A percentile compares a stretch with the other conserved stretches of the same genome.
phyloP scores from a whole-genome alignment of 2,329 filamentous ascomycete species.

The Phaeosphaeriaceae sp. region DNA sequence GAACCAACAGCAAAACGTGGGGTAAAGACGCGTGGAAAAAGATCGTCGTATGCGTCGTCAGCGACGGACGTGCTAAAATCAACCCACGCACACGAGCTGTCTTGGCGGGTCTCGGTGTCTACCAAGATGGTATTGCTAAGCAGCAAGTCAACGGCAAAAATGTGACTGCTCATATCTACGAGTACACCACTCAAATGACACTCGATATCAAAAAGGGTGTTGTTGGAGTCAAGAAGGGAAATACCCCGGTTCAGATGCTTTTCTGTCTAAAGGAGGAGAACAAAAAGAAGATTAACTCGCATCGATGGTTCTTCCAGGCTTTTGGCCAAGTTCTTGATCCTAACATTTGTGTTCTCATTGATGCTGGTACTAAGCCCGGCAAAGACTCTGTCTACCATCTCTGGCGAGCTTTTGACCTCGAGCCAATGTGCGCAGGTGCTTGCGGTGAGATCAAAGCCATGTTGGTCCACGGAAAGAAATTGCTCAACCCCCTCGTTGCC shows the following conservation, averaged over 20 bases:
- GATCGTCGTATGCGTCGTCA: constrained; percentile 97
- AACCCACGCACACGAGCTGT: constrained; percentile 89
- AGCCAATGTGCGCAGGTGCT: constrained; percentile 96
- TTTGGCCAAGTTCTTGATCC: constrained; percentile 92
- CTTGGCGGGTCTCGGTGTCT: constrained; percentile 91
- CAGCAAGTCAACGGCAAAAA: constrained; percentile 97
- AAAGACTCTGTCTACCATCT: constrained; percentile 95
- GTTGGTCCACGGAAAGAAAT: constrained; percentile 84
- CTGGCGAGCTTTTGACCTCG: constrained; percentile 97
- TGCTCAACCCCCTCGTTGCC: constrained; percentile 91
- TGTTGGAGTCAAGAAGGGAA: constrained; percentile 80
- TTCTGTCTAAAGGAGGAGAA: constrained; percentile 99
- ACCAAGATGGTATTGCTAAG: constrained; percentile 98
- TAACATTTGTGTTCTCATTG: constrained; percentile 94
- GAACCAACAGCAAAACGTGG: constrained; percentile 95
- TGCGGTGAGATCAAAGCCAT: constrained; percentile 99
- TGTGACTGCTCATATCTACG: constrained; percentile 97
- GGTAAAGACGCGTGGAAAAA: constrained; percentile 99
- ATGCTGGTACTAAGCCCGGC: constrained; percentile 94
- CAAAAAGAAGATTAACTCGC: constrained; percentile 99
- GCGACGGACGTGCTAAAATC: constrained; percentile 96
- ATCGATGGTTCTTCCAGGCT: constrained; percentile 98
- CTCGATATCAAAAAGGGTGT: constrained; percentile 89
- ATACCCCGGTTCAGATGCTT: constrained; percentile 91
- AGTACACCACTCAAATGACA: constrained; percentile 84